Percentiles rank a stretch among this genome's conserved stretches.
Evolutionary conservation across 257 asterid species (phyloP).

Genomic region (Nicotiana benthamiana): DNA sequence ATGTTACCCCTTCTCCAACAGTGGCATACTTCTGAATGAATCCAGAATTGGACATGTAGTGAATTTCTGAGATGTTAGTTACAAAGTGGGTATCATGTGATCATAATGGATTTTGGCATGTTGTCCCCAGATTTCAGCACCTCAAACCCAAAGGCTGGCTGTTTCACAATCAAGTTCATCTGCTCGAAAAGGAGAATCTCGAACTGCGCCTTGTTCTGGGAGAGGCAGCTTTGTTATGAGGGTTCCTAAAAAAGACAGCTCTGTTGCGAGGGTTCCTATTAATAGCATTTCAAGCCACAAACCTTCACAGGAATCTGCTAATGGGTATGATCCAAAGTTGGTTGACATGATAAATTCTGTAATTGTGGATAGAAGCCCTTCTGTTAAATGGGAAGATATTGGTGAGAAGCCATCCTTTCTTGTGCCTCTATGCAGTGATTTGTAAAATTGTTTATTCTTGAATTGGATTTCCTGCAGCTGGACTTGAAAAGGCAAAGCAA

Average conservation of each 20-base stretch:
- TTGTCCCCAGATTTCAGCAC: conserved; percentile 40
- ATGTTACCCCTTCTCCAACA: background rate
- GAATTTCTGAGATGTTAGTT: background rate
- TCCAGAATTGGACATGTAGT: background rate
- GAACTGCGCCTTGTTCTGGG: conserved; percentile 28
- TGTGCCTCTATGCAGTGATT: conserved; percentile 7
- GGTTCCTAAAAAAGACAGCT: conserved; percentile 27
- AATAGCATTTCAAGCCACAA: conserved; percentile 26
- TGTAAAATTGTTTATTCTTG: background rate
- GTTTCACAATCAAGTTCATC: conserved; percentile 33
- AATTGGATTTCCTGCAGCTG: conserved; percentile 50
- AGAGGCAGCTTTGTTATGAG: conserved; percentile 29
- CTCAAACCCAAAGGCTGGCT: conserved; percentile 34
- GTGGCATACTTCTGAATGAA: background rate
- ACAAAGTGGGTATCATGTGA: background rate
- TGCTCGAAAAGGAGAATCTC: conserved; percentile 45
- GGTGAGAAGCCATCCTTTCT: conserved; percentile 43
- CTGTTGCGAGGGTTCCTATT: conserved; percentile 31
- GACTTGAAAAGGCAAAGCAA: conserved; percentile 97
- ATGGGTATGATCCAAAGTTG: conserved; percentile 71
- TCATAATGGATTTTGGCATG: conserved; percentile 6
- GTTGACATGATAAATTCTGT: conserved; percentile 86
- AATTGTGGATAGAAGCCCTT: conserved; percentile 80
- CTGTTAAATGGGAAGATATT: conserved; percentile 98
- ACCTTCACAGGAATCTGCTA: conserved; percentile 41